Evolutionary conservation across 2,329 filamentous ascomycete species (phyloP), one percentile per base, ranked within the genome.

Genomic region (Teratosphaeria nubilosa): DNA sequence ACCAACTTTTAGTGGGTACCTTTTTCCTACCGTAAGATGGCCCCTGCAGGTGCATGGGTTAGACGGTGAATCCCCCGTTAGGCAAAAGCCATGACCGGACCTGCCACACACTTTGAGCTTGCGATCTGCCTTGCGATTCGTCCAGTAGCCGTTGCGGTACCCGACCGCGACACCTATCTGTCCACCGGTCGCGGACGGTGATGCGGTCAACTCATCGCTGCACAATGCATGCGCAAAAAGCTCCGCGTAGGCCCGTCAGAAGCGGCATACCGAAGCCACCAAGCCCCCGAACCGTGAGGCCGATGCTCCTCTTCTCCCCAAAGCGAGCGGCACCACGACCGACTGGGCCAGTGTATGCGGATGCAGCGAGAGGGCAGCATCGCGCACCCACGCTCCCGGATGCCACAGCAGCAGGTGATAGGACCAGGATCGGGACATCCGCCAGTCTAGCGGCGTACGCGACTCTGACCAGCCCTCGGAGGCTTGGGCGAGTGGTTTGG

Each of bases 21-120:
- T 59, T 30, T 55, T 32, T 53, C 25, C 32, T 34, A 51, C 53
- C 58, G 51, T 52, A 56, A 34, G 31, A 27, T 41, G 27, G 56
- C 59, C 56, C 56, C 56, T 57, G 56, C 56, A n/a, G 32, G 45
- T 37, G 25, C 57, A 61, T 58, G 56, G 53, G 27, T 52, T 53
- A 45, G 45, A 52, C 55, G 55, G 50, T 57, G 31, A 48, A 56
- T 45, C 58, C 58, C 55, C 53, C 32, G 10, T 57, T 22, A n/a
- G 25, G 22, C 24, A 27, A 34, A 30, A 27, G 54, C 14, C 20
- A 16, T 22, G 22, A 31, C n/a, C 34, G 54, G 54, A 34, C 13
- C 34, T 56, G 45, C 54, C 32, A 51, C 54, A 51, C 54, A 51
- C 27, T 3, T 24, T 20, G 30, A 16, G 5, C 24, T n/a, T 53